These are phyloP conservation scores for Physcomitrellopsis africana DNA, from an alignment of 225 moss, liverwort and hornwort species.

Conservation along the genomic window DNA sequence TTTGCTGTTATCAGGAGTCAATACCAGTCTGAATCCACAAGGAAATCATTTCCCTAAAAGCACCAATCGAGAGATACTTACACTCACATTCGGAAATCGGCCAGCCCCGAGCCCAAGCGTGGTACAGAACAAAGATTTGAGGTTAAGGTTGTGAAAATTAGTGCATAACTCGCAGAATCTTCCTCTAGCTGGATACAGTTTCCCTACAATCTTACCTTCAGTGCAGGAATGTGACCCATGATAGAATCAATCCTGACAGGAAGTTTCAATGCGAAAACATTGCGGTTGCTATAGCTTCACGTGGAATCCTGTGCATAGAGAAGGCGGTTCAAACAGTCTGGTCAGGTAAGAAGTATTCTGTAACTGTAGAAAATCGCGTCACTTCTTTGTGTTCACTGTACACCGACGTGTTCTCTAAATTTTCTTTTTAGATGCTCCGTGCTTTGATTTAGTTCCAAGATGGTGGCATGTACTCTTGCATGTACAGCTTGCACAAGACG, in stretches of 20 bases:
- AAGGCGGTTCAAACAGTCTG: neutral
- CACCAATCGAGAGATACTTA: neutral
- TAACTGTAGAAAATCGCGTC: neutral
- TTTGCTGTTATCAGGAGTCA: neutral
- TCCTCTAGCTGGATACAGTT: neutral
- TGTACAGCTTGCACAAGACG: conserved; percentile 23
- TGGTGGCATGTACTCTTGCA: conserved; percentile 26
- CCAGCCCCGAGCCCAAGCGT: neutral
- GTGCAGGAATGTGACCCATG: neutral
- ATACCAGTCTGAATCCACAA: neutral
- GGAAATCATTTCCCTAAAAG: neutral
- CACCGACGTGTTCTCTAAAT: conserved; percentile 35
- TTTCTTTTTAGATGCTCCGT: conserved; percentile 40
- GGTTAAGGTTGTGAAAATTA: neutral
- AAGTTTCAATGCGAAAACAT: neutral
- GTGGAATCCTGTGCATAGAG: neutral
- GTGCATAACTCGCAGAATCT: neutral
- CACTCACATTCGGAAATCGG: neutral
- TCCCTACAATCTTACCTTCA: neutral
- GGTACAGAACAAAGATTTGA: neutral
- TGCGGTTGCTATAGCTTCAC: neutral
- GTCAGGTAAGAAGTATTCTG: neutral
- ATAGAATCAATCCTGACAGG: neutral
- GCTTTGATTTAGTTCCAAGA: conserved; percentile 42
- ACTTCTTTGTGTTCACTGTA: neutral